These are phyloP conservation scores for Geotrichum macrosporum DNA, from an alignment of 1,139 yeast genomes.

Conservation along the genomic window DNA sequence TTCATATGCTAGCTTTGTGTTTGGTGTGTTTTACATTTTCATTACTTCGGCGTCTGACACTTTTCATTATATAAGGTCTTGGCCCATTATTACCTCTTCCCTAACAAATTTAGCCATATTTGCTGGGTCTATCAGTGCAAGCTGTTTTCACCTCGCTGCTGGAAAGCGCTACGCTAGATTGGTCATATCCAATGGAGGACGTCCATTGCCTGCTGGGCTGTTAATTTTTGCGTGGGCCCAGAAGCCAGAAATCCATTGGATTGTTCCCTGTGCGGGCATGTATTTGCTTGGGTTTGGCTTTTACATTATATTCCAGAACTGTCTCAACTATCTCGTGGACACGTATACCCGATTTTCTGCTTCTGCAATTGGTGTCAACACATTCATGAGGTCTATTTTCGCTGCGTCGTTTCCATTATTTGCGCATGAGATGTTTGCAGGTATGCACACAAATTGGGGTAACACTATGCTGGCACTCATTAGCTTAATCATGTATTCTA, in stretches of 20 bases:
- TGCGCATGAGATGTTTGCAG: constrained; percentile 47
- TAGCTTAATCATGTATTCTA: constrained; percentile 40
- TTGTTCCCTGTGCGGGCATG: constrained; percentile 69
- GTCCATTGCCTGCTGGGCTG: constrained; percentile 58
- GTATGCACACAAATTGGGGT: constrained; percentile 42
- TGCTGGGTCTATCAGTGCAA: constrained; percentile 51
- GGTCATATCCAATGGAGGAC: constrained; percentile 39
- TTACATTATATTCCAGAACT: constrained; percentile 66
- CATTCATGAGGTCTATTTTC: constrained; percentile 46
- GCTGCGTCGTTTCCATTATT: constrained; percentile 58
- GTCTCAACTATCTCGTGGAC: constrained; percentile 64
- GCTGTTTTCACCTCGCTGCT: constrained; percentile 40
- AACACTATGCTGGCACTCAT: constrained; percentile 5
- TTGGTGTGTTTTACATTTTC: constrained; percentile 44
- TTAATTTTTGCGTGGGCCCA: constrained; percentile 84
- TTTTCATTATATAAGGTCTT: constrained; percentile 37
- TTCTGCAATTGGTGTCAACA: constrained; percentile 54
- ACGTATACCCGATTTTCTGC: constrained; percentile 68
- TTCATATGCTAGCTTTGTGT: constrained; percentile 44
- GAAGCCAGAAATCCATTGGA: constrained; percentile 61
- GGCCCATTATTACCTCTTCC: constrained; percentile 46
- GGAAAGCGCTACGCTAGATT: constrained; percentile 37
- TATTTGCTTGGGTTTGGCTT: constrained; percentile 50
- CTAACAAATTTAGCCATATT: constrained; percentile 55
- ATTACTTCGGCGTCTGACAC: constrained; percentile 41